Base-by-base conservation (phyloP, 1,139 yeast species). In the Yueomyces sp. region DNA sequence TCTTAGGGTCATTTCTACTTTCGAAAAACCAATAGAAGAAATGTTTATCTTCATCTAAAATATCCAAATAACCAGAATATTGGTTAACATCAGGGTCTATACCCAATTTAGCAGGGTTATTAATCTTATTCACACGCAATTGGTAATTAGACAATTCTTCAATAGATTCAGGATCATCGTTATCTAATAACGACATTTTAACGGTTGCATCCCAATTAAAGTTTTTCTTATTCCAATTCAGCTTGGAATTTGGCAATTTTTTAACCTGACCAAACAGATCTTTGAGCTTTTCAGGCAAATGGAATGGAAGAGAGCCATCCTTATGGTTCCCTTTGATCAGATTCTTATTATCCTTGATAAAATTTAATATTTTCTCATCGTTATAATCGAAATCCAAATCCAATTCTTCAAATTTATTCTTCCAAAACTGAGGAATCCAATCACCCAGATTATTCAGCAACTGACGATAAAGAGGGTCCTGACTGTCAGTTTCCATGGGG, bases 1-100 rank as follows among this genome's bases (percentile, higher is more conserved):
- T 85, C 50, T 68, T 67, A 26, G 96, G 95, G 65, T 85, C 95
- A 58, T 82, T 83, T 68, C 96, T 78, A 44, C 93, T 80, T 63
- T 86, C 96, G 57, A 87, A 86, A 56, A 81, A 78, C 94, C 95
- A 78, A 64, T 72, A 81, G 65, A 81, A 81, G 58, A 81, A 76
- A 64, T 86, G 95, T 66, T 85, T 86, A 57, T 82, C 93, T 52
- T 80, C 83, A 44, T 81, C 87, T 48, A 75, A 78, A 42, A 84
- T 81, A 60, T 87, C 96, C 58, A 87, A 72, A 63, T 87, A 87
- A 44, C 96, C 96, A 38, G 93, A 75, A 60, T 78, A 81, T 63
- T 86, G 96, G 58, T 81, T 79, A 42, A 81, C 87, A 45, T 63
- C 66, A 37, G 69, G 67, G 64, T 87, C 96, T 48, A 87, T 64